Base-by-base conservation (phyloP, 2,329 filamentous ascomycete genomes). In the Fusarium citri region DNA sequence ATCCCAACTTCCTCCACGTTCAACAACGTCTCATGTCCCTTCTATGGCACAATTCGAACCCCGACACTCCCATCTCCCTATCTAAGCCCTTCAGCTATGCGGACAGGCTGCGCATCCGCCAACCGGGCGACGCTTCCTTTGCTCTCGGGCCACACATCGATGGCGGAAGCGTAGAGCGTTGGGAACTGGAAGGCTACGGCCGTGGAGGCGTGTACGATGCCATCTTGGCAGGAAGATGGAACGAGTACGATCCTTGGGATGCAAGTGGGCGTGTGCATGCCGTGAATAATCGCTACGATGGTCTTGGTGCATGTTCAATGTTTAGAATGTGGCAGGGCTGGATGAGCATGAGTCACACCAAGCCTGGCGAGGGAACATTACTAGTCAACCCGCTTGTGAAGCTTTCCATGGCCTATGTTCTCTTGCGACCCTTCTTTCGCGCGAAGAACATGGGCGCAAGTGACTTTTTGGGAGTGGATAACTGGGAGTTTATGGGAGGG, bases 301-400 rank as follows among this genome's bases (percentile, higher is more conserved):
- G 94, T 1, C 86, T 94, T 0, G 94, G 94, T 0, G 90, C 92
- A 1, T 97, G 93, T 80, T 91, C 87, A 47, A 93, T 94, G 83
- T 94, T 97, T 80, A 87, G 95, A 41, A 92, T 94, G 86, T 95
- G 93, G 78, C 94, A 98, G 80, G 94, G 94, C 20, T 98, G 94
- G 94, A 80, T 98, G 55, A 88, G 87, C 64, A 91, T 98, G 86
- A 94, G 91, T 61, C 81, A 83, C n/a, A 91, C 89, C 0, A 89
- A 85, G 0, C 92, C 93, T 0, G 85, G 85, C 8, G 90, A 97
- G 80, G 94, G 94, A 1, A 96, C 94, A 0, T 80, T 98, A 55
- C 85, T 93, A 45, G 92, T 97, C 3, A 94, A 94, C 74, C 94
- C 94, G 1, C 83, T 97, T 55, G 81, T 96, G 47, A 86, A 87